These are phyloP conservation scores for Coelastrella sp. DNA, from an alignment of 139 green algal species.

Conservation along the genomic window DNA sequence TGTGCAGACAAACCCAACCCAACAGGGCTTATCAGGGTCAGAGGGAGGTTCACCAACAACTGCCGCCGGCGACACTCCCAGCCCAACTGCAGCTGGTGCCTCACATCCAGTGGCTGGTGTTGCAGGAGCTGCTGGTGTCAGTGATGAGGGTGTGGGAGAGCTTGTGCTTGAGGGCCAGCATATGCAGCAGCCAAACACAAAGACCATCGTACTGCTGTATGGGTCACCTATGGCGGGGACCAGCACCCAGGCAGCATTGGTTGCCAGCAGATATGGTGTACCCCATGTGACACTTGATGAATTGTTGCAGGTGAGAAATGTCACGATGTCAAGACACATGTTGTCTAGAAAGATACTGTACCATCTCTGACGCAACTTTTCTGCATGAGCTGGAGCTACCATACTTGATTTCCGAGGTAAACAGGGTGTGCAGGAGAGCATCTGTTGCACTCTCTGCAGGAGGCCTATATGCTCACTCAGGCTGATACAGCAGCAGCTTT, in stretches of 20 bases:
- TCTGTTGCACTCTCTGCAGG: not conserved
- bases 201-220: conserved; percentile 56
- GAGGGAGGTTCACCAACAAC: too few relatives aligned
- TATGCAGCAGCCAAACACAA: not conserved
- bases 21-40: too few relatives aligned
- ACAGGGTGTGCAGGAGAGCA: too few relatives aligned
- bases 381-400: too few relatives aligned
- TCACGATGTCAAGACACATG: too few relatives aligned
- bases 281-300: conserved; percentile 57
- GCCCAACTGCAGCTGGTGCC: not conserved
- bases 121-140: not conserved
- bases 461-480: not conserved
- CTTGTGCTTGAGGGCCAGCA: not conserved
- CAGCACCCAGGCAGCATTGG: conserved; percentile 61
- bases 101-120: not conserved
- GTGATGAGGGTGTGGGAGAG: conserved; percentile 12
- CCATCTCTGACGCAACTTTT: too few relatives aligned
- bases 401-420: too few relatives aligned
- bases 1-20: too few relatives aligned
- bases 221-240: conserved; percentile 50
- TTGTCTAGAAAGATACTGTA: too few relatives aligned
- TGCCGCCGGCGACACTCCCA: too few relatives aligned
- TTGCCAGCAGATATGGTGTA: conserved; percentile 68
- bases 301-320: conserved; percentile 55
- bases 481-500: conserved; percentile 12